phyloP scores from a whole-genome alignment of 2,329 filamentous ascomycete species.

The Rhytidhysteron rufulum region DNA sequence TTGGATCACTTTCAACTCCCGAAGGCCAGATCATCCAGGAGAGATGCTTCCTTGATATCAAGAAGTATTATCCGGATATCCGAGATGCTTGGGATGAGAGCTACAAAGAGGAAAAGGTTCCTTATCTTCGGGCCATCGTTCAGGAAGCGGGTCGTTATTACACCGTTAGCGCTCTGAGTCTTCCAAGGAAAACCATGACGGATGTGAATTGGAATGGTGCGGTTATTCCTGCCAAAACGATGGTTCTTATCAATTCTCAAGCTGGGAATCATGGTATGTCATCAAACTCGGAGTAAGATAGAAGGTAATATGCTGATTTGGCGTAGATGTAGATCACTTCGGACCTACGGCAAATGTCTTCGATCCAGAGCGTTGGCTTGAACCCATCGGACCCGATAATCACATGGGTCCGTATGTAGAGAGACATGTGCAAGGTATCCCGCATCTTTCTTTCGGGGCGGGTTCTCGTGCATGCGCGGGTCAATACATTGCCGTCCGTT shows the following conservation, averaged over 20 bases:
- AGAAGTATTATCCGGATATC: conserved; percentile 44
- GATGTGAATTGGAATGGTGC: conserved; percentile 52
- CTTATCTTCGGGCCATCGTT: conserved; percentile 47
- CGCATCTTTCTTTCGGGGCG: conserved; percentile 51
- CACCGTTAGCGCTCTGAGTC: conserved; percentile 51
- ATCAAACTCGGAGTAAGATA: not conserved
- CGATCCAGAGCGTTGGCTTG: conserved; percentile 50
- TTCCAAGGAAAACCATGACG: conserved; percentile 49
- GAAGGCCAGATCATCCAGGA: conserved; percentile 51
- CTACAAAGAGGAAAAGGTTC: conserved; percentile 46
- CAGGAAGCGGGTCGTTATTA: conserved; percentile 54
- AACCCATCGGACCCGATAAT: conserved; percentile 19
- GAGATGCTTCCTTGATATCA: conserved; percentile 51
- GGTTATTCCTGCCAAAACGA: conserved; percentile 50
- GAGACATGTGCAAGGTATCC: conserved; percentile 15
- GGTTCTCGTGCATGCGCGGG: conserved; percentile 52
- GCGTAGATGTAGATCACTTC: conserved; percentile 47
- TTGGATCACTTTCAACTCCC: conserved; percentile 47
- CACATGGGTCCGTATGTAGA: conserved; percentile 33
- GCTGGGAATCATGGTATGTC: conserved; percentile 50
- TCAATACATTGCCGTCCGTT: conserved; percentile 48
- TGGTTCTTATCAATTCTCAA: conserved; percentile 55
- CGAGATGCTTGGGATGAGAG: conserved; percentile 46
- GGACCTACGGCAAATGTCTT: conserved; percentile 44
- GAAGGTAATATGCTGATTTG: not conserved